Evolutionary conservation across 2,329 filamentous ascomycete species (phyloP).

Genomic region (Penicillium sp.): DNA sequence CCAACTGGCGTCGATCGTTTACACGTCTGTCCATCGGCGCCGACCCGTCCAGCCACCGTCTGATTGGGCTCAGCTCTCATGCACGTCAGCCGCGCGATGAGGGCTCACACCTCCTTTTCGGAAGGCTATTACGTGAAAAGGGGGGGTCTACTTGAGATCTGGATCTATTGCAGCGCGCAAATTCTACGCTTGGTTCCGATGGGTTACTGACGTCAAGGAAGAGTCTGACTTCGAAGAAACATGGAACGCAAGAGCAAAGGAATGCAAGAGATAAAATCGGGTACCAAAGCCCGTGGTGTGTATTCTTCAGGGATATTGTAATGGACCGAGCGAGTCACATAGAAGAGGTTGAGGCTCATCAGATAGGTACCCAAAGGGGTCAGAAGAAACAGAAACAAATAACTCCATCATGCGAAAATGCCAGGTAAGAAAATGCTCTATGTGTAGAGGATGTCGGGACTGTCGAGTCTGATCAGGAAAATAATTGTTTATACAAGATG

Average conservation of each 20-base stretch:
- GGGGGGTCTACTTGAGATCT: not conserved
- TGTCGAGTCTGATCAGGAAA: not conserved
- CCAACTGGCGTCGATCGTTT: not conserved
- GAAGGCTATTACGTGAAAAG: not conserved
- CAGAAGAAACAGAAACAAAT: not conserved
- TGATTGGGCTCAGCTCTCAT: constrained; percentile 4
- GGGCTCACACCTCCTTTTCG: not conserved
- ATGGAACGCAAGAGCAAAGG: not conserved
- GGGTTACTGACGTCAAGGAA: not conserved
- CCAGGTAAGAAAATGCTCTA: constrained; percentile 3
- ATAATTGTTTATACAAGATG: constrained; percentile 6
- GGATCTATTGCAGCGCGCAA: constrained; percentile 1
- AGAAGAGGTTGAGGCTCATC: constrained; percentile 4
- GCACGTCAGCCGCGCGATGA: constrained; percentile 12
- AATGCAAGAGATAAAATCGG: not conserved
- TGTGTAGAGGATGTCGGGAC: constrained; percentile 1
- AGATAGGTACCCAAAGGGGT: not conserved
- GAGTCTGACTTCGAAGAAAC: not conserved
- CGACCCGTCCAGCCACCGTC: constrained; percentile 6
- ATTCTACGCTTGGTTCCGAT: not conserved
- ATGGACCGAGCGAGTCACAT: not conserved
- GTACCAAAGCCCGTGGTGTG: not conserved
- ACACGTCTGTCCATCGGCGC: constrained; percentile 6
- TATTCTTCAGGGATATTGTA: not conserved
- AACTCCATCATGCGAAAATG: constrained; percentile 11